These are phyloP conservation scores for Pseudogymnoascus sp. DNA, from an alignment of 2,329 filamentous ascomycete genomes.

Conservation along the genomic window DNA sequence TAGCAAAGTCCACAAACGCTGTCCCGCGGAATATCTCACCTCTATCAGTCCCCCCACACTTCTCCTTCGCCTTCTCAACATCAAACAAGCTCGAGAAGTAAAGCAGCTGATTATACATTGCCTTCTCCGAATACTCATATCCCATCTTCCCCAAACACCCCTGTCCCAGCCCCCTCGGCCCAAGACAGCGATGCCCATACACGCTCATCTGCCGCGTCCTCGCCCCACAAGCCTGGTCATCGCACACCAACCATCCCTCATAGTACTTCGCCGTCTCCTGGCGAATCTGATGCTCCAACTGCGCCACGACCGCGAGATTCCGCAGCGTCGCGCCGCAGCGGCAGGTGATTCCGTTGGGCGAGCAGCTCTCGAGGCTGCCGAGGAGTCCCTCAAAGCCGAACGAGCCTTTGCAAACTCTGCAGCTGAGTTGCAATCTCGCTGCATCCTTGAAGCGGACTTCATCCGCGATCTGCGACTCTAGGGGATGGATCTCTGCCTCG, in stretches of 20 bases:
- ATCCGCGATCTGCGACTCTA: constrained; percentile 92
- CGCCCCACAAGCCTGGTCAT: constrained; percentile 78
- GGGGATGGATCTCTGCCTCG: constrained; percentile 72
- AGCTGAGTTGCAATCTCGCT: constrained; percentile 67
- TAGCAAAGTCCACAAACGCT: constrained; percentile 15
- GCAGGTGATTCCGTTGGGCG: constrained; percentile 70
- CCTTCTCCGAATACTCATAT: constrained; percentile 82
- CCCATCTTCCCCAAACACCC: constrained; percentile 83
- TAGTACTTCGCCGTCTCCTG: constrained; percentile 78
- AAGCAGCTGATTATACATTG: constrained; percentile 88
- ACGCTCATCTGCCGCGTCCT: constrained; percentile 89
- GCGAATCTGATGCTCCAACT: constrained; percentile 80
- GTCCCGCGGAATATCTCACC: constrained; percentile 20
- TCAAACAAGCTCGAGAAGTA: constrained; percentile 85
- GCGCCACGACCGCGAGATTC: constrained; percentile 70
- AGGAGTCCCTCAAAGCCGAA: constrained; percentile 72
- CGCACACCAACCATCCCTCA: constrained; percentile 83
- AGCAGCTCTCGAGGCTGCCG: constrained; percentile 50
- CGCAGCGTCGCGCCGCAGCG: constrained; percentile 59
- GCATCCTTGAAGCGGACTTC: constrained; percentile 81
- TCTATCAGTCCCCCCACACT: constrained; percentile 42
- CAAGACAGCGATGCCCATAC: constrained; percentile 83
- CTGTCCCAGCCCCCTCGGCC: constrained; percentile 73
- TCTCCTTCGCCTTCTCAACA: constrained; percentile 67
- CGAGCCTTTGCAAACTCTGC: constrained; percentile 67